Evolutionary conservation across 768 basidiomycete species (phyloP), one percentile per base, ranked within the genome.

Genomic region (Pholiota microspora): DNA sequence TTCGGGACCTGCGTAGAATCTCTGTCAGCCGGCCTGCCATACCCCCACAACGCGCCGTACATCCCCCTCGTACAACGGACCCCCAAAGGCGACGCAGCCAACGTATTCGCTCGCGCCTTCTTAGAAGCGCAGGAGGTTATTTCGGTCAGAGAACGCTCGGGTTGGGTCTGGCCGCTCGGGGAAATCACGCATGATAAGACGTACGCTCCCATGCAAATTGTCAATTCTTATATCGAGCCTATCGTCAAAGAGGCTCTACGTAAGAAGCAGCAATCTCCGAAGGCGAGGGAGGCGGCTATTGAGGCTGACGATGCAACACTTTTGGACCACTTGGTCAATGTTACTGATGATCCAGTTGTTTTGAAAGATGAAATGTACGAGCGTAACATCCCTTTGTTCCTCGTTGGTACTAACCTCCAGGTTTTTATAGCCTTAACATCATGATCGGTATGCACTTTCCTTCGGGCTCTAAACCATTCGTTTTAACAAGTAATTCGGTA

Each of bases 1-100:
- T 86, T 87, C 51, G 85, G 85, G 2, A 71, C 70, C 48, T 80
- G 79, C 59, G 80, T 85, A 2, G 67, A 85, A 54, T 77, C 73
- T 54, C 78, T 87, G 28, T 66, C 72, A 3, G 75, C 76, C 2
- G 73, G 72, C 12, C 69, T 86, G 12, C 81, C 81, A 8, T 83
- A 80, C 54, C 83, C 84, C 0, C 70, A 74, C 62, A 75, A 78
- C 38, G 68, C 68, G 9, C 21, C 62, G 7, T 65, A 62, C 42
- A 38, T 66, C 32, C 54, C 71, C 0, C 44, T 61, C 6, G 60
- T 65, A 10, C 59, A 64, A 4, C 56, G 54, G 3, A 59, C 66
- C 4, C 59, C 66, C 0, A 59, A 65, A 7, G 65, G 70, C 3
- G 65, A 69, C 16, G 58, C 60, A 2, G 73, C 79, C 7, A 71